Base-by-base conservation (phyloP, 2,329 filamentous ascomycete genomes). In the Colletotrichum sp. region DNA sequence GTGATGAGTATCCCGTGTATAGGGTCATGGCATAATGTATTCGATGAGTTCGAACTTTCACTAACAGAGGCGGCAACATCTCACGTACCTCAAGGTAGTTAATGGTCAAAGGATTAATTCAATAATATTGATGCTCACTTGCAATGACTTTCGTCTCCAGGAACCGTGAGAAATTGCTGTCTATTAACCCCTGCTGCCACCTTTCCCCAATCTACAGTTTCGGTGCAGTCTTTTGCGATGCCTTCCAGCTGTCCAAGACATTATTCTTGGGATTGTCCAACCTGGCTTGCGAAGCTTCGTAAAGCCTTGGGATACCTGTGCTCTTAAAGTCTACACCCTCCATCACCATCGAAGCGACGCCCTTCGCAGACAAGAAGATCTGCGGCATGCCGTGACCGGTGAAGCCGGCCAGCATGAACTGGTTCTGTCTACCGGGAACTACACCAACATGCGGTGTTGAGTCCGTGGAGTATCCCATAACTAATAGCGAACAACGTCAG, bases 341-440 rank as follows among this genome's bases (percentile, higher is more conserved):
- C 6, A 80, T 34, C 0, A 88, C 76, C 86, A 90, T 88, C 28
- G 80, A 76, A 3, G 83, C 85, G 10, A 89, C 59, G 0, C 83
- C 87, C 75, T 86, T 85, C 8, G 84, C 84, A 7, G 83, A 80
- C 0, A 87, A 80, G 24, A 86, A 86, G 21, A 89, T 85, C 28
- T 87, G 79, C 0, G 87, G 85, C 88, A 90, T 90, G 1, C 89
- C 89, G 71, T 90, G 88, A 0, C 89, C 89, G 34, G 85, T 87
- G 75, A 90, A 90, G 1, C 89, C 89, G 0, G 86, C 88, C 26
- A 88, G 80, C n/a, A 90, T 81, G 63, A 84, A 87, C 77, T 88
- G 84, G 7, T 83, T 83, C 3, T 81, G 71, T 63, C 82, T 83
- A 0, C 80, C 84, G 0, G 88, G 88, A 0, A 90, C 81, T 0